Conservation (phyloP, 176 grass and related monocot species). For the Calamus simplicifolius region DNA sequence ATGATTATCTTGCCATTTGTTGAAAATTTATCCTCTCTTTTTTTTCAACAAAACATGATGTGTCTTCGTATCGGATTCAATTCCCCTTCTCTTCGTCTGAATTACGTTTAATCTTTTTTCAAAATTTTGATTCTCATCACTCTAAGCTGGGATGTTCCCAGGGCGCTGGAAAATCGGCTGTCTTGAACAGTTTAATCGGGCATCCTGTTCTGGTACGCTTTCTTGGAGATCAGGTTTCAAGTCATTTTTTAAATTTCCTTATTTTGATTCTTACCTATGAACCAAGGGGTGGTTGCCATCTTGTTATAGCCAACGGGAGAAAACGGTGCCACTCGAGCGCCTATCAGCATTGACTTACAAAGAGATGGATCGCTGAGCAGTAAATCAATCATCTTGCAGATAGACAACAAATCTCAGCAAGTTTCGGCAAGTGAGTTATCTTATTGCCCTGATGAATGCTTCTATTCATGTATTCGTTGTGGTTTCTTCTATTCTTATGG, state of each 20-base stretch:
- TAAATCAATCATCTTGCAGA: constrained; percentile 57
- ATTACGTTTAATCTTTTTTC: too few relatives aligned
- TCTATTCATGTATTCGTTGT: not conserved
- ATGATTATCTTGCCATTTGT: not conserved
- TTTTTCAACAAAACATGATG: not conserved
- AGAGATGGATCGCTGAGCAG: constrained; percentile 58
- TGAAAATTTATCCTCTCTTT: not conserved
- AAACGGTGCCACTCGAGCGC: constrained; percentile 75
- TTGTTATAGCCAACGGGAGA: constrained; percentile 68
- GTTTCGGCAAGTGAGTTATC: constrained; percentile 71
- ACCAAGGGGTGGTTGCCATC: not conserved
- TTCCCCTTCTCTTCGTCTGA: too few relatives aligned
- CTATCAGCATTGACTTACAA: constrained; percentile 57
- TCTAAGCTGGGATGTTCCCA: constrained; percentile 25
- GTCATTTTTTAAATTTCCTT: not conserved
- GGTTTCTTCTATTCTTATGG: too few relatives aligned
- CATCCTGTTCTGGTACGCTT: constrained; percentile 72
- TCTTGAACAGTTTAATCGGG: constrained; percentile 76
- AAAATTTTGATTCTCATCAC: not conserved
- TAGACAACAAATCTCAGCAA: constrained; percentile 78
- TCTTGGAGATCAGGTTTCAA: not conserved
- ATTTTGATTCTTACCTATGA: too few relatives aligned
- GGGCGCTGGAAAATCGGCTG: constrained; percentile 78
- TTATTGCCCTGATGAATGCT: not conserved
- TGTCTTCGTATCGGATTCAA: not conserved